Evolutionary conservation across 768 basidiomycete species (phyloP).

Genomic region (Amanita fuliginea): DNA sequence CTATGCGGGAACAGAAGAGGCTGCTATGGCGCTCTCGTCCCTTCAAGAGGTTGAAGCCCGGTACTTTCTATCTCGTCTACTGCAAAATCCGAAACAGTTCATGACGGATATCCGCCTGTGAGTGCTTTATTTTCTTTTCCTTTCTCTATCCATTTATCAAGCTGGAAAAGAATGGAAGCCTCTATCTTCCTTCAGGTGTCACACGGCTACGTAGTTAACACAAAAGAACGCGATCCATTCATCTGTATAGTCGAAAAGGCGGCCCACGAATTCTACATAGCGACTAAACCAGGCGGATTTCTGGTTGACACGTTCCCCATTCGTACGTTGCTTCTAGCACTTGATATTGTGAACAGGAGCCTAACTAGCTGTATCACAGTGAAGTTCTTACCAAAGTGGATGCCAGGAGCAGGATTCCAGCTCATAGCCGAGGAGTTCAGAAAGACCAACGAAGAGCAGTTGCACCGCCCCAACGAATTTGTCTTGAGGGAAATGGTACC

Average conservation of each 20-base stretch:
- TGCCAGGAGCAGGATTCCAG: slow-evolving; percentile 33
- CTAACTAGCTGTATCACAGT: neutral
- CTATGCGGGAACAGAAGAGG: slow-evolving; percentile 23
- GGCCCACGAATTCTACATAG: slow-evolving; percentile 13
- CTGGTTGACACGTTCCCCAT: slow-evolving; percentile 28
- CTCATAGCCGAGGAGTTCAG: slow-evolving; percentile 12
- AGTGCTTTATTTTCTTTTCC: slow-evolving; percentile 4
- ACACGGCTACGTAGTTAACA: slow-evolving; percentile 25
- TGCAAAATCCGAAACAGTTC: slow-evolving; percentile 17
- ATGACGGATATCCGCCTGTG: slow-evolving; percentile 19
- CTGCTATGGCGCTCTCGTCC: slow-evolving; percentile 19
- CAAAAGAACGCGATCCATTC: slow-evolving; percentile 19
- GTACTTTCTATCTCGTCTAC: slow-evolving; percentile 18
- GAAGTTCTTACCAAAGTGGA: slow-evolving; percentile 23
- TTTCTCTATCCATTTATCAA: neutral
- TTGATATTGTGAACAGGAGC: neutral
- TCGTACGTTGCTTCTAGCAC: slow-evolving; percentile 12
- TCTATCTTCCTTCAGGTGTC: slow-evolving; percentile 24
- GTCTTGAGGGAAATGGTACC: slow-evolving; percentile 11
- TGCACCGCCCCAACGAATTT: neutral
- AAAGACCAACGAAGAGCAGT: slow-evolving; percentile 7
- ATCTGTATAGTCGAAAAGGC: slow-evolving; percentile 20
- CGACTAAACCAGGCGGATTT: slow-evolving; percentile 22
- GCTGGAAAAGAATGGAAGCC: slow-evolving; percentile 18
- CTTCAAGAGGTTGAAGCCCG: slow-evolving; percentile 15